These are phyloP conservation scores for Stevia rebaudiana DNA, from an alignment of 140 eudicot genomes.

Conservation along the genomic window DNA sequence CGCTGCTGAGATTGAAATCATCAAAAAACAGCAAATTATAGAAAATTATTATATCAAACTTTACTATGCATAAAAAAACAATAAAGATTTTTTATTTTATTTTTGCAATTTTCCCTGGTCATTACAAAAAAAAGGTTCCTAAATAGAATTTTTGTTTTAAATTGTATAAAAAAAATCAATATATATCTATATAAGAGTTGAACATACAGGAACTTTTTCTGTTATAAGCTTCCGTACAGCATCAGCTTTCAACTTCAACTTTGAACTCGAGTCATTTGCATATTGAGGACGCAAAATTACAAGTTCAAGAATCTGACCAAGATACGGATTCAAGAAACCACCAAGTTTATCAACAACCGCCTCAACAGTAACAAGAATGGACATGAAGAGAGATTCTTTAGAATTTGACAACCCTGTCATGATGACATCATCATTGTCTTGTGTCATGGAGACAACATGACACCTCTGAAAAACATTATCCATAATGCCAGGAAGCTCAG, in stretches of 20 bases:
- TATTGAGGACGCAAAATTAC: slow-evolving; percentile 58
- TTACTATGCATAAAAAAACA: background rate
- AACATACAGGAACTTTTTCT: slow-evolving; percentile 72
- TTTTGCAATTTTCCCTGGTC: background rate
- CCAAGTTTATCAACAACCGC: slow-evolving; percentile 79
- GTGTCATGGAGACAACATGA: slow-evolving; percentile 24
- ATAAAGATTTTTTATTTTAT: too few species aligned
- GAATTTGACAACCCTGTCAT: slow-evolving; percentile 20
- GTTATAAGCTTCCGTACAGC: slow-evolving; percentile 56
- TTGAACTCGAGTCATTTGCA: slow-evolving; percentile 33
- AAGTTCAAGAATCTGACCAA: slow-evolving; percentile 55
- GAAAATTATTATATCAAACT: background rate
- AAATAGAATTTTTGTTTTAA: too few species aligned
- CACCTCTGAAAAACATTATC: slow-evolving; percentile 42
- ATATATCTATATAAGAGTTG: background rate
- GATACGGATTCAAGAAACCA: slow-evolving; percentile 79
- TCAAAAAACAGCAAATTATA: background rate
- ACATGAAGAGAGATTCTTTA: slow-evolving; percentile 46
- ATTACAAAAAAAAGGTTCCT: too few species aligned
- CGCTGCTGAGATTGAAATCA: background rate
- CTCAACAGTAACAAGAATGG: slow-evolving; percentile 64
- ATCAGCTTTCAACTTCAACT: slow-evolving; percentile 68
- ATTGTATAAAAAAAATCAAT: too few species aligned
- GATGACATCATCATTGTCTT: slow-evolving; percentile 9
- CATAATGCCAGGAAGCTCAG: slow-evolving; percentile 88